phyloP scores from a whole-genome alignment of 2,329 filamentous ascomycete species.

The Kalaharituber pfeilii region DNA sequence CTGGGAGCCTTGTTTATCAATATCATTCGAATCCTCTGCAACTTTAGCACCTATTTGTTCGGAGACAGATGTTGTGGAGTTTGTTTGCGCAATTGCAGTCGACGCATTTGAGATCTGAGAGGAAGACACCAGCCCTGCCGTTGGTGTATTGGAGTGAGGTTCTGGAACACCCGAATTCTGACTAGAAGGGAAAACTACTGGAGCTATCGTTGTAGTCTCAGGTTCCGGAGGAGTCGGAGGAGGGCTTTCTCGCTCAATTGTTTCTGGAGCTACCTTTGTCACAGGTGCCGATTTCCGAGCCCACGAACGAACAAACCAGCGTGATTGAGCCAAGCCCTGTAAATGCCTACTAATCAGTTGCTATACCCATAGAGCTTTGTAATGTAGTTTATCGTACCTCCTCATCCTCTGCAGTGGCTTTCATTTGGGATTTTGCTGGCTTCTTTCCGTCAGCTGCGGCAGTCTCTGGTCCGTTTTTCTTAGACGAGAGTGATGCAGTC shows the following conservation, averaged over 20 bases:
- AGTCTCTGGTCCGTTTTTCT: not conserved
- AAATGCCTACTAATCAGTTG: not conserved
- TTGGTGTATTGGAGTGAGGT: no score
- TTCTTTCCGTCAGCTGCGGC: not conserved
- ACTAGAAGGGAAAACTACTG: no score
- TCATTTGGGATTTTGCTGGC: not conserved
- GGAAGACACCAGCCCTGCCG: no score
- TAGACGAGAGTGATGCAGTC: constrained; percentile 1
- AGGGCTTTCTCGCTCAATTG: not conserved
- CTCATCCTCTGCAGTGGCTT: not conserved
- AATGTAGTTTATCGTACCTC: not conserved
- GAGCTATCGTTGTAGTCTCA: not conserved
- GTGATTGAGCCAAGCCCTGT: constrained; percentile 4
- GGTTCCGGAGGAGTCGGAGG: not conserved
- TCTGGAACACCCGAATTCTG: no score
- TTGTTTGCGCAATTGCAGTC: no score
- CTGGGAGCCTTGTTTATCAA: not conserved
- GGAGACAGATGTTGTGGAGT: constrained; percentile 6
- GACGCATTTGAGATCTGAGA: no score
- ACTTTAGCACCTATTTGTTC: constrained; percentile 10
- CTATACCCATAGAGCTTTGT: not conserved
- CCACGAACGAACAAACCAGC: constrained; percentile 5
- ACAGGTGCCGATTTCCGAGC: constrained; percentile 1
- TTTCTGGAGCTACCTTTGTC: not conserved
- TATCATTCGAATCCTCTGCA: constrained; percentile 9